phyloP scores from a whole-genome alignment of 345 rosid species.

The Schrenkiella parvula region DNA sequence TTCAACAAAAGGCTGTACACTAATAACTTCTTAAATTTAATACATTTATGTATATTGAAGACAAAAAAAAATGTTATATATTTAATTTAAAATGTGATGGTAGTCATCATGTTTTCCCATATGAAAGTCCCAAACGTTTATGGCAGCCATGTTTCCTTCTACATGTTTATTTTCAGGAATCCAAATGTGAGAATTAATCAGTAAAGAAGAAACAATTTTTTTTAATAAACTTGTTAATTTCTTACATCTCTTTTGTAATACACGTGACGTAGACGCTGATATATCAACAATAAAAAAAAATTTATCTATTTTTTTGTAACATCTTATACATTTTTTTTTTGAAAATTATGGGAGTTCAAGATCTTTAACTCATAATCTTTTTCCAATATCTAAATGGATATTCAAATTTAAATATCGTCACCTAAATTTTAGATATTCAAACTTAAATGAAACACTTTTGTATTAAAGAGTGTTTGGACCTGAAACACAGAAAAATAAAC shows the following conservation, averaged over 20 bases:
- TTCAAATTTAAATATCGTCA: too few relatives aligned
- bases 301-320: not conserved
- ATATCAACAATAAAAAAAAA: not conserved
- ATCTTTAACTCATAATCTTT: too few relatives aligned
- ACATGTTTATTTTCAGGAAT: not conserved
- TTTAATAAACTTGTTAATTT: not conserved
- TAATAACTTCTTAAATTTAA: not conserved
- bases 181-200: not conserved
- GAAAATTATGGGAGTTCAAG: too few relatives aligned
- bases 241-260: not conserved
- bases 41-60: not conserved
- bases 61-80: not conserved
- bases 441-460: too few relatives aligned
- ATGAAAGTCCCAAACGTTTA: conserved; percentile 6
- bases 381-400: too few relatives aligned
- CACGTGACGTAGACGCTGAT: not conserved
- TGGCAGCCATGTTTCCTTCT: conserved; percentile 26
- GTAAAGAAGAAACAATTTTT: too few relatives aligned
- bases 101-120: conserved; percentile 17
- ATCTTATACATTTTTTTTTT: too few relatives aligned
- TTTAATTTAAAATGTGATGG: conserved; percentile 5
- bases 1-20: conserved; percentile 16
- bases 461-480: too few relatives aligned
- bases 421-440: too few relatives aligned
- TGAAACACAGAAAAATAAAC: too few relatives aligned